phyloP scores from a whole-genome alignment of 1,284 basidiomycete species.

The Inonotus hispidus region DNA sequence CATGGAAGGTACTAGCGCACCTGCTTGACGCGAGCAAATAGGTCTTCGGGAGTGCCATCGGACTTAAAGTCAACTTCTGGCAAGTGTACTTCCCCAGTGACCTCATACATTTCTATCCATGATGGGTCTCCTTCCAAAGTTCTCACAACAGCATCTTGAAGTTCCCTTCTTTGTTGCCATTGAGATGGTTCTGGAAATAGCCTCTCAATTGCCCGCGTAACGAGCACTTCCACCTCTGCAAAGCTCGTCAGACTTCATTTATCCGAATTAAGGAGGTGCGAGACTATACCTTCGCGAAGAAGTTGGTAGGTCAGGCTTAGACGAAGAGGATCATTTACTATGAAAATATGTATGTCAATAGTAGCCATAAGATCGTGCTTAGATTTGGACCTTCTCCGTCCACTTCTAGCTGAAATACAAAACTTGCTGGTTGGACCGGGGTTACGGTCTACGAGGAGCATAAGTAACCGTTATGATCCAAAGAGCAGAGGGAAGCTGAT shows the following conservation, averaged over 20 bases:
- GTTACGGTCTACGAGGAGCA: slow-evolving; percentile 51
- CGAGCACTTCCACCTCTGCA: slow-evolving; percentile 56
- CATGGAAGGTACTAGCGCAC: slow-evolving; percentile 25
- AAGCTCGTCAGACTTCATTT: neutral
- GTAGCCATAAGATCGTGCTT: neutral
- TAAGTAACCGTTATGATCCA: neutral
- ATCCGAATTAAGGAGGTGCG: no score
- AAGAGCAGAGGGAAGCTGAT: neutral
- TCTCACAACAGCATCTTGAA: slow-evolving; percentile 48
- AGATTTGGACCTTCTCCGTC: slow-evolving; percentile 48
- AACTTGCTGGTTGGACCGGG: slow-evolving; percentile 62
- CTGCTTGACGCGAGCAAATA: slow-evolving; percentile 32
- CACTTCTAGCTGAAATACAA: slow-evolving; percentile 59
- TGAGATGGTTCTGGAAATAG: slow-evolving; percentile 32
- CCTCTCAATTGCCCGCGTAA: slow-evolving; percentile 44
- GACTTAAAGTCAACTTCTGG: slow-evolving; percentile 34
- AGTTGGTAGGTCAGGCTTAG: slow-evolving; percentile 66
- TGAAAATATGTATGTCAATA: neutral
- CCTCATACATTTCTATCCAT: slow-evolving; percentile 64
- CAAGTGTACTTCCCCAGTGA: slow-evolving; percentile 62
- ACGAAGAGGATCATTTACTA: slow-evolving; percentile 57
- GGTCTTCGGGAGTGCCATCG: slow-evolving; percentile 23
- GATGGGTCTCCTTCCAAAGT: slow-evolving; percentile 53
- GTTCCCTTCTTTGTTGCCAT: slow-evolving; percentile 30
- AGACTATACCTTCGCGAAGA: slow-evolving; percentile 59